Evolutionary conservation across 1,284 basidiomycete genomes (phyloP).

Genomic region (Gymnopus androsaceus): DNA sequence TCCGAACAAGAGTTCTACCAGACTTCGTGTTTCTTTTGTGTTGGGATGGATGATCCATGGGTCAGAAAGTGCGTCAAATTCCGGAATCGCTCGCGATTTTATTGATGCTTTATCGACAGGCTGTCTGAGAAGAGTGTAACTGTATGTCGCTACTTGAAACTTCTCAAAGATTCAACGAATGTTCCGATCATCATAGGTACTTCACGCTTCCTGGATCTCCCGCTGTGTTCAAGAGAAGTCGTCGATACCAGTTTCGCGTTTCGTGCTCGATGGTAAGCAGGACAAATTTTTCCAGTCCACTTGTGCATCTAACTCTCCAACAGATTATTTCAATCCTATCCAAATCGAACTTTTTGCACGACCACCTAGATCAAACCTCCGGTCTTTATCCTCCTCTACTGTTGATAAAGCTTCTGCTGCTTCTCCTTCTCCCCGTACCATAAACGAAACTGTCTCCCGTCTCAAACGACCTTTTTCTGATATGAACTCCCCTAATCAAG

Average conservation of each 20-base stretch:
- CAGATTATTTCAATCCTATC: neutral
- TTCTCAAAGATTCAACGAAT: neutral
- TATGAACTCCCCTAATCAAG: neutral
- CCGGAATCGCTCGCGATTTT: neutral
- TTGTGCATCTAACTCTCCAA: neutral
- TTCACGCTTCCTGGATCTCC: slow-evolving; percentile 13
- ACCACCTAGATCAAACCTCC: neutral
- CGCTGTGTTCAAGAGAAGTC: slow-evolving; percentile 6
- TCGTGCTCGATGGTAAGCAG: slow-evolving; percentile 16
- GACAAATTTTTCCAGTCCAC: neutral
- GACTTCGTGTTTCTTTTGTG: slow-evolving; percentile 16
- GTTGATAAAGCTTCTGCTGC: neutral
- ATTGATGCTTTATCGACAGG: neutral
- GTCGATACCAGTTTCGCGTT: slow-evolving; percentile 10
- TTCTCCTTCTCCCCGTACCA: neutral
- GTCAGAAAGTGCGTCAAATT: slow-evolving; percentile 3
- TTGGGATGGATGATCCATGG: slow-evolving; percentile 14
- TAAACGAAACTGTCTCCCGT: neutral
- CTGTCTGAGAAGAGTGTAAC: slow-evolving; percentile 10
- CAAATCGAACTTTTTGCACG: neutral
- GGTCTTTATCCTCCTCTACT: neutral
- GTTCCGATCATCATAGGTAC: slow-evolving; percentile 4
- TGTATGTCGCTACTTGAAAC: neutral
- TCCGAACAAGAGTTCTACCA: slow-evolving; percentile 12
- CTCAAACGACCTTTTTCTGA: neutral